Conservation (phyloP, 768 basidiomycete species). For the Suillus spraguei region DNA sequence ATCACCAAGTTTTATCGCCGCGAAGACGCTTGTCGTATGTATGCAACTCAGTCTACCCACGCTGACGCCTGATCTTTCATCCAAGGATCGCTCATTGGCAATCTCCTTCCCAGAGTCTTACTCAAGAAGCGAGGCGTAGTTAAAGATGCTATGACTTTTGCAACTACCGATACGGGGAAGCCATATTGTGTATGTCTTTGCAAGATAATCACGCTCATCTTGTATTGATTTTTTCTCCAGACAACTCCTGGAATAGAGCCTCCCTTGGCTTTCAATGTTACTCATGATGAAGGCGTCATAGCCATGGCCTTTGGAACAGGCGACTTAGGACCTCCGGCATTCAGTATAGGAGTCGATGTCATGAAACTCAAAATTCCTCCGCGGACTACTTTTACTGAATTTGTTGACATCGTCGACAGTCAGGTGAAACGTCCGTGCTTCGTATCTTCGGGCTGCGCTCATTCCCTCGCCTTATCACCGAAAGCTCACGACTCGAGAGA, state of each 20-base stretch:
- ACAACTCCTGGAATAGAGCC: conserved; percentile 45
- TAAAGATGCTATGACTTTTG: conserved; percentile 50
- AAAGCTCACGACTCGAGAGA: conserved; percentile 46
- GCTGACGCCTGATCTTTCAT: conserved; percentile 8
- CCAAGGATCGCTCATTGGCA: conserved; percentile 75
- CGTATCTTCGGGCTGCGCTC: conserved; percentile 8
- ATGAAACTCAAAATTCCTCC: conserved; percentile 75
- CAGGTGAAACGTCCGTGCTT: conserved; percentile 46
- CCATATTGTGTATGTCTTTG: conserved; percentile 68
- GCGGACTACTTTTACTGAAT: conserved; percentile 56
- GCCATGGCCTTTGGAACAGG: conserved; percentile 60
- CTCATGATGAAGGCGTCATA: conserved; percentile 77
- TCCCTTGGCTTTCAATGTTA: conserved; percentile 77
- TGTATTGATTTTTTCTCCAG: conserved; percentile 34
- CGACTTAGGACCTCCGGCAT: conserved; percentile 56
- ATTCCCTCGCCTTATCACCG: conserved; percentile 12
- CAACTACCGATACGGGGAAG: conserved; percentile 64
- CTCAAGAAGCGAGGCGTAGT: conserved; percentile 59
- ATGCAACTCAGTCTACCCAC: conserved; percentile 20
- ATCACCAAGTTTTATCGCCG: conserved; percentile 70
- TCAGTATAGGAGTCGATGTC: conserved; percentile 71
- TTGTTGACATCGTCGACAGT: conserved; percentile 64
- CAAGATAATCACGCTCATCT: neutral
- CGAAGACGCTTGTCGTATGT: conserved; percentile 73
- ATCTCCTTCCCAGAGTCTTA: conserved; percentile 68